phyloP scores from a whole-genome alignment of 495 filamentous ascomycete species.

The Chaetomium cochliodes region DNA sequence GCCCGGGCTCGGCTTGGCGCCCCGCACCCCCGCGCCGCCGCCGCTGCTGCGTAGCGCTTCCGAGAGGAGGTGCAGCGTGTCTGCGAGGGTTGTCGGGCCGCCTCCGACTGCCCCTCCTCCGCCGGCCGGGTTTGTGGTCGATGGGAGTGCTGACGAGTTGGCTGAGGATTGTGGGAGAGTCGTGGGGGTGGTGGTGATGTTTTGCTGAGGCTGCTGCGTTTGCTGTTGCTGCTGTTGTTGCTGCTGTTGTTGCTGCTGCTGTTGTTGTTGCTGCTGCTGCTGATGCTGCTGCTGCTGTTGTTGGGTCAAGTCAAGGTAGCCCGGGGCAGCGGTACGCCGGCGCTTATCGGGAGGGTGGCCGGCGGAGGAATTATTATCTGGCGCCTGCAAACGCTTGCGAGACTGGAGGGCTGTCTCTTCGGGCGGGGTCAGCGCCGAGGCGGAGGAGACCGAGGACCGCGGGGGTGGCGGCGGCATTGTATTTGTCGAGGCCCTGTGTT shows the following conservation, averaged over 20 bases:
- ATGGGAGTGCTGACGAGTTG: neutral
- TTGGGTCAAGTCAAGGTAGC: conserved; percentile 29
- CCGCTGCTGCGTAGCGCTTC: conserved; percentile 35
- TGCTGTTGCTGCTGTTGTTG: neutral
- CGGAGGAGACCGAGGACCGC: conserved; percentile 36
- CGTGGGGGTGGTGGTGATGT: conserved; percentile 8
- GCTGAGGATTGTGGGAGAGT: neutral
- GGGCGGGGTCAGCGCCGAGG: conserved; percentile 50
- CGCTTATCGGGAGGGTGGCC: conserved; percentile 40
- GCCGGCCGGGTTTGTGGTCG: conserved; percentile 1
- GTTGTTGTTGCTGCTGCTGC: conserved; percentile 8
- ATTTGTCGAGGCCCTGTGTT: neutral
- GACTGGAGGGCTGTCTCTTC: conserved; percentile 44
- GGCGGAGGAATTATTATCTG: conserved; percentile 18
- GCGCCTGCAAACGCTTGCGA: conserved; percentile 35
- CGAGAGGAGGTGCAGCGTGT: conserved; percentile 30
- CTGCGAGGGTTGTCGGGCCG: conserved; percentile 18
- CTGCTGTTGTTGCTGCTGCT: conserved; percentile 9
- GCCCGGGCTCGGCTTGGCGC: conserved; percentile 19
- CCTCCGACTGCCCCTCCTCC: neutral
- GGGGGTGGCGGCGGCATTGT: conserved; percentile 24
- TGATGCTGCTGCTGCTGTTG: conserved; percentile 24
- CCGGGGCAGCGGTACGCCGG: conserved; percentile 38
- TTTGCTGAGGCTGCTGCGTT: neutral
- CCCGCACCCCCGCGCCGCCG: conserved; percentile 12